phyloP scores from a whole-genome alignment of 2,329 filamentous ascomycete species.

The Alternaria sp. region DNA sequence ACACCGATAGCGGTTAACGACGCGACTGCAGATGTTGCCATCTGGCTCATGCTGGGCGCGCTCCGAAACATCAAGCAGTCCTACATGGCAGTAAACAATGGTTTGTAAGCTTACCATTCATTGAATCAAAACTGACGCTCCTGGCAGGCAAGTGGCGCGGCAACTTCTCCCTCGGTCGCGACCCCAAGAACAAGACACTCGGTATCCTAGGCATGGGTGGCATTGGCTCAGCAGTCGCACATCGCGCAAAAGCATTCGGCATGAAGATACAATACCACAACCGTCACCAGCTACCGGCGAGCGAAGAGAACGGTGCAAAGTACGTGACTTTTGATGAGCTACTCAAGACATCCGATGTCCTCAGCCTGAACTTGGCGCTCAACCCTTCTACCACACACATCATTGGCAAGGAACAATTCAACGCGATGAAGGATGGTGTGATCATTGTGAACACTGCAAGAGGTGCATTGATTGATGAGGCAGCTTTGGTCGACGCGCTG shows the following conservation, averaged over 20 bases:
- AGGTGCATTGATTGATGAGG: constrained; percentile 66
- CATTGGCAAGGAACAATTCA: constrained; percentile 61
- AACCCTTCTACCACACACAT: constrained; percentile 62
- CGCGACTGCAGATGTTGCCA: constrained; percentile 60
- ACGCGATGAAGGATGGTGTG: constrained; percentile 64
- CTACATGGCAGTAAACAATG: constrained; percentile 57
- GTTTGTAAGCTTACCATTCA: constrained; percentile 33
- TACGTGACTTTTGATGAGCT: constrained; percentile 67
- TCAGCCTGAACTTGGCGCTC: constrained; percentile 64
- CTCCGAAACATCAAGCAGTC: constrained; percentile 60
- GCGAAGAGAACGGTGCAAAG: constrained; percentile 55
- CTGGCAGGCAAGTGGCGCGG: constrained; percentile 55
- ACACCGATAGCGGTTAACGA: constrained; percentile 61
- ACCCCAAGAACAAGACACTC: constrained; percentile 62
- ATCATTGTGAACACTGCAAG: constrained; percentile 67
- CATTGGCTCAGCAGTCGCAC: constrained; percentile 62
- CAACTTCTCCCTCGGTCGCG: constrained; percentile 60
- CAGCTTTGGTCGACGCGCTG: constrained; percentile 62
- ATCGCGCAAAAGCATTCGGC: constrained; percentile 63
- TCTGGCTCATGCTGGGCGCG: constrained; percentile 63
- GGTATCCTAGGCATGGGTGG: constrained; percentile 69
- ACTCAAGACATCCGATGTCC: constrained; percentile 62
- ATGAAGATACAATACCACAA: constrained; percentile 70
- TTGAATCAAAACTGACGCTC: constrained; percentile 13
- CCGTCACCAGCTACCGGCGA: constrained; percentile 52